phyloP scores from a whole-genome alignment of 208 protist species.

The Acanthamoeba triangularis region DNA sequence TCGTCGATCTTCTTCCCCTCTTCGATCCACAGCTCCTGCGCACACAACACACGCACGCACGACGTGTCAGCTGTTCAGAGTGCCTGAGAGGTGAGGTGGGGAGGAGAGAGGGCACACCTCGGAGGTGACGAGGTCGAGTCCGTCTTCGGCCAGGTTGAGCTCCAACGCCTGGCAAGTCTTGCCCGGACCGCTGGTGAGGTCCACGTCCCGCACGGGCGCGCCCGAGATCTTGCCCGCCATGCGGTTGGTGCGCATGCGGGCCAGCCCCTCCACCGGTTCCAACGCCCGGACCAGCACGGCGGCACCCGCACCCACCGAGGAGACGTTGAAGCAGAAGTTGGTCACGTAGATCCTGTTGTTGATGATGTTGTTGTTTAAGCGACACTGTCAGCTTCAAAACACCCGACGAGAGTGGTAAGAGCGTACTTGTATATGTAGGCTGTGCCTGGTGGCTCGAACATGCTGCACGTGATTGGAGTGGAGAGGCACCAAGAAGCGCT shows the following conservation, averaged over 20 bases:
- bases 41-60: too few relatives aligned
- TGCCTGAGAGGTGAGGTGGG: not conserved
- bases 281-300: constrained; percentile 24
- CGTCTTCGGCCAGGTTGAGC: constrained; percentile 39
- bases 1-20: not conserved
- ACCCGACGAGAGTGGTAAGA: too few relatives aligned
- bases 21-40: constrained; percentile 8
- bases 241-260: not conserved
- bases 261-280: constrained; percentile 36
- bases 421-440: constrained; percentile 45
- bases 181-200: constrained; percentile 34
- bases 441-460: constrained; percentile 45
- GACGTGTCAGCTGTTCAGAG: too few relatives aligned
- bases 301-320: constrained; percentile 12
- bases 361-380: too few relatives aligned
- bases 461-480: too few relatives aligned
- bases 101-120: not conserved
- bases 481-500: too few relatives aligned
- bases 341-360: constrained; percentile 49
- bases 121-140: not conserved
- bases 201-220: not conserved
- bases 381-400: too few relatives aligned
- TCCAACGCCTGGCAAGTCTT: constrained; percentile 21
- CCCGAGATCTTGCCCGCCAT: not conserved
- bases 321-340: constrained; percentile 58